Percentiles rank a stretch among this genome's conserved stretches.
Evolutionary conservation across 2,329 filamentous ascomycete genomes (phyloP).

Genomic region (Penicillium sp.): DNA sequence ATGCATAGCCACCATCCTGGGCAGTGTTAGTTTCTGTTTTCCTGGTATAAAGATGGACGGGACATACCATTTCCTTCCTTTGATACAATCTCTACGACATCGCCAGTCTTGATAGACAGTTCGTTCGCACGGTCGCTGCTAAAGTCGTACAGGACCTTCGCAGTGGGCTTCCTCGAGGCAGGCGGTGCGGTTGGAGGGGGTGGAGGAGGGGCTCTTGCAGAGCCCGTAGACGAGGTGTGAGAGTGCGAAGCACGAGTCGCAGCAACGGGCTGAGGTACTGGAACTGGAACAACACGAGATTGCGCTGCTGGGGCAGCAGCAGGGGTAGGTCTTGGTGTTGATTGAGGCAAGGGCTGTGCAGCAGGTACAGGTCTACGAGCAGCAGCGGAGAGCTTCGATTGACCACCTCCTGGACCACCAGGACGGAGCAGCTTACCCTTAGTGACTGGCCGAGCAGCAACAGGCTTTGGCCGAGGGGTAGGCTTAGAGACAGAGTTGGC

Average conservation of each 20-base stretch:
- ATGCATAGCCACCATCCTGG: conserved; percentile 95
- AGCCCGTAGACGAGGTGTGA: conserved; percentile 56
- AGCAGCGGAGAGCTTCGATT: conserved; percentile 63
- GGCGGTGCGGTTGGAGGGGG: conserved; percentile 64
- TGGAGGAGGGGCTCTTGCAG: conserved; percentile 64
- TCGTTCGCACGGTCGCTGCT: conserved; percentile 80
- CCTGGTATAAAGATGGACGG: background rate
- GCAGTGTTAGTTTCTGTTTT: conserved; percentile 15
- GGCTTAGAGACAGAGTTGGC: conserved; percentile 78
- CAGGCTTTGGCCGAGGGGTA: conserved; percentile 81
- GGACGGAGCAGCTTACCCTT: conserved; percentile 89
- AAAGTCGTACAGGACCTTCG: conserved; percentile 92
- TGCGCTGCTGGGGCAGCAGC: conserved; percentile 38
- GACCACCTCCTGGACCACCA: conserved; percentile 78
- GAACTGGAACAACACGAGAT: conserved; percentile 49
- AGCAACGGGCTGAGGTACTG: conserved; percentile 39
- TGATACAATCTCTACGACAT: conserved; percentile 84
- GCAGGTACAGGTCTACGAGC: conserved; percentile 35
- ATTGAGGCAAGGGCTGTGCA: conserved; percentile 37
- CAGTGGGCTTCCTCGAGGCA: conserved; percentile 68
- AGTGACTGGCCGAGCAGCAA: conserved; percentile 86
- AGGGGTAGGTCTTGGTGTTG: conserved; percentile 26
- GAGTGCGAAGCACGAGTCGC: conserved; percentile 45
- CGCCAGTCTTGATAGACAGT: conserved; percentile 73
- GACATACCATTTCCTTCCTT: conserved; percentile 89